These are phyloP conservation scores for Crataegus laevigata DNA, from an alignment of 306 rosid species.

Conservation along the genomic window DNA sequence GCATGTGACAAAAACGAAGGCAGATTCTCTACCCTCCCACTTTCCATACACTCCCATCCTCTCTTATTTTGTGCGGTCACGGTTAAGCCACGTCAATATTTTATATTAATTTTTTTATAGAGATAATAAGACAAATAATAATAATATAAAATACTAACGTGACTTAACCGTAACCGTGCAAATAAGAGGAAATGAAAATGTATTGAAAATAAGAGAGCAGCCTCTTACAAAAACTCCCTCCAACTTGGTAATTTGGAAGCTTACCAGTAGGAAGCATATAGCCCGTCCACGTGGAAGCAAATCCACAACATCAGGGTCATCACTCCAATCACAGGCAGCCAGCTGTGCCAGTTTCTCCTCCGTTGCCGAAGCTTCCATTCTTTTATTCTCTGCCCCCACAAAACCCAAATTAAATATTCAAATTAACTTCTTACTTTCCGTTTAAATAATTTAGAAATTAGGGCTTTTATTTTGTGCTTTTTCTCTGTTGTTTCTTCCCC, in stretches of 20 bases:
- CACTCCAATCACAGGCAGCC: not conserved
- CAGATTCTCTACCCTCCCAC: no score
- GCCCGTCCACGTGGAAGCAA: constrained; percentile 1
- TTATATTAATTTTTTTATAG: no score
- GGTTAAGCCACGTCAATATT: no score
- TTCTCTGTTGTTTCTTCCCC: not conserved
- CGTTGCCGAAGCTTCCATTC: not conserved
- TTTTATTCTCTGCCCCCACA: not conserved
- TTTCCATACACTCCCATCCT: no score
- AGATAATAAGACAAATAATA: no score
- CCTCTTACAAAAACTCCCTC: no score
- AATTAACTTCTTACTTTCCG: not conserved
- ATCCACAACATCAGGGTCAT: not conserved
- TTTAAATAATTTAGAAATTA: not conserved
- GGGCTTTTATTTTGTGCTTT: not conserved
- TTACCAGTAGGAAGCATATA: not conserved
- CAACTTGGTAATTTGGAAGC: not conserved
- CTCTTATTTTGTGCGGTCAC: no score
- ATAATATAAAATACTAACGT: no score
- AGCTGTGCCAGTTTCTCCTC: not conserved
- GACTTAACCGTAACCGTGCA: no score
- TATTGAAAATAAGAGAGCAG: no score
- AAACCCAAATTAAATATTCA: not conserved
- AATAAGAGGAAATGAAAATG: no score
- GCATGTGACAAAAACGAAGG: no score